A percentile compares a stretch with the other conserved stretches of the same genome.
Conservation (phyloP, 345 rosid species). For the Eucalyptus regnans region DNA sequence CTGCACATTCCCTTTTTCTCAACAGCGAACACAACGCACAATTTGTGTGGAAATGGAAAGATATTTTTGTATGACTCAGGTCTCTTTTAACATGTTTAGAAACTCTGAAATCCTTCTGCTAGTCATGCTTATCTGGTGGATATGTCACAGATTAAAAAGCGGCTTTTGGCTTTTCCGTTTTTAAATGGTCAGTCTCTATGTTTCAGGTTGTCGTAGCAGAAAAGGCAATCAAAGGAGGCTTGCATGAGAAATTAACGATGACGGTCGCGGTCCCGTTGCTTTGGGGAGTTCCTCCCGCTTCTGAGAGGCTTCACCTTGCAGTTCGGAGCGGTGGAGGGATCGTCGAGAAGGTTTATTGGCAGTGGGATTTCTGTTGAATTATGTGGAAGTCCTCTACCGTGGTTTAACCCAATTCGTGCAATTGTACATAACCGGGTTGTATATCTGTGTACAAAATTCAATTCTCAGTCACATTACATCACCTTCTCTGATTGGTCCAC, state of each 20-base stretch:
- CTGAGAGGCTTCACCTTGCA: constrained; percentile 88
- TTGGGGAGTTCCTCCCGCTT: constrained; percentile 96
- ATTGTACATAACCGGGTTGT: not conserved
- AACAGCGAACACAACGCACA: rapidly evolving
- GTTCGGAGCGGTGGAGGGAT: constrained; percentile 91
- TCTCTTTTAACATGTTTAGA: not conserved
- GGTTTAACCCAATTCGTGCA: not conserved
- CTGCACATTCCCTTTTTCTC: not conserved
- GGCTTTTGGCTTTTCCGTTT: not conserved
- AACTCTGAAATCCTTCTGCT: not conserved
- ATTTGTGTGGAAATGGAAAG: not conserved
- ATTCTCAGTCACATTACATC: not conserved
- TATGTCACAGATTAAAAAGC: not conserved
- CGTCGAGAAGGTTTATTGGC: constrained; percentile 84
- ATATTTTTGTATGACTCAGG: not conserved
- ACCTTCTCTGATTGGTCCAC: not conserved
- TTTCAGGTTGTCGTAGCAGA: constrained; percentile 65
- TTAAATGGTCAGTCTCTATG: not conserved
- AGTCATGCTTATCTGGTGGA: not conserved
- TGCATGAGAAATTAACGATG: constrained; percentile 89
- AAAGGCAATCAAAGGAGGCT: constrained; percentile 67
- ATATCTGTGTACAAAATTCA: not conserved
- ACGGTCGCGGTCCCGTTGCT: constrained; percentile 89
- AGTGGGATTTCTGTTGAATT: constrained; percentile 77
- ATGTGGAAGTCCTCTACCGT: not conserved